Percentiles rank a stretch among this genome's conserved stretches.
Evolutionary conservation across 2,329 filamentous ascomycete species (phyloP).

Genomic region (Calonectria fujianensis): DNA sequence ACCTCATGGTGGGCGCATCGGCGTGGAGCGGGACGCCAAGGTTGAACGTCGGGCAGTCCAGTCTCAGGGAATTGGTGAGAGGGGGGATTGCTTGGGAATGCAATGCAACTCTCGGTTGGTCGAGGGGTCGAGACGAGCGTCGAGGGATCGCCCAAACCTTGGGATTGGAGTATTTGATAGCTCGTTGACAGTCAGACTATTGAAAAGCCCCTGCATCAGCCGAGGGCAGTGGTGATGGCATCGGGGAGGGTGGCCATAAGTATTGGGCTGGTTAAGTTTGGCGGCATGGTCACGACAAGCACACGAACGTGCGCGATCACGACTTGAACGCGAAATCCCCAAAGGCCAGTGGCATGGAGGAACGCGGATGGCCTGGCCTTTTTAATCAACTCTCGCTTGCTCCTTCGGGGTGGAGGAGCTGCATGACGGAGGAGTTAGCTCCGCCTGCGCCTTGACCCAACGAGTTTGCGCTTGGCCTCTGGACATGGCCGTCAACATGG

Average conservation of each 20-base stretch:
- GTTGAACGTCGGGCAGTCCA: conserved; percentile 23
- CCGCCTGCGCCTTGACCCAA: conserved; percentile 12
- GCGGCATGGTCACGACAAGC: conserved; percentile 45
- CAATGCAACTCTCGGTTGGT: conserved; percentile 24
- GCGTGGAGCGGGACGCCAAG: conserved; percentile 32
- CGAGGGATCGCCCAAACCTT: conserved; percentile 16
- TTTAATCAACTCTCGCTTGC: conserved; percentile 45
- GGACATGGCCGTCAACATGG: conserved; percentile 22
- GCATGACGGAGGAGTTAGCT: conserved; percentile 14
- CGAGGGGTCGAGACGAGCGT: not conserved
- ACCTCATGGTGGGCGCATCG: conserved; percentile 25
- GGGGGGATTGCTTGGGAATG: conserved; percentile 14
- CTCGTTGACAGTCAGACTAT: conserved; percentile 1
- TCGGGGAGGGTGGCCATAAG: not conserved
- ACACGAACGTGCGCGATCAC: conserved; percentile 35
- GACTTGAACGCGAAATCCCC: conserved; percentile 42
- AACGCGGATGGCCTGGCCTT: conserved; percentile 52
- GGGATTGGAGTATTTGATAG: conserved; percentile 6
- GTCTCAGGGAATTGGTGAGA: conserved; percentile 16
- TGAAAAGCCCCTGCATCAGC: conserved; percentile 26
- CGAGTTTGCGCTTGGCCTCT: conserved; percentile 26
- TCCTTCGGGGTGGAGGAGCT: not conserved
- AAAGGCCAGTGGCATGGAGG: conserved; percentile 19
- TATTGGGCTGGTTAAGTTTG: not conserved
- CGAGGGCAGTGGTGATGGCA: not conserved